These are phyloP conservation scores for Helotiales sp. DNA, from an alignment of 2,329 filamentous ascomycete species.

Conservation along the genomic window DNA sequence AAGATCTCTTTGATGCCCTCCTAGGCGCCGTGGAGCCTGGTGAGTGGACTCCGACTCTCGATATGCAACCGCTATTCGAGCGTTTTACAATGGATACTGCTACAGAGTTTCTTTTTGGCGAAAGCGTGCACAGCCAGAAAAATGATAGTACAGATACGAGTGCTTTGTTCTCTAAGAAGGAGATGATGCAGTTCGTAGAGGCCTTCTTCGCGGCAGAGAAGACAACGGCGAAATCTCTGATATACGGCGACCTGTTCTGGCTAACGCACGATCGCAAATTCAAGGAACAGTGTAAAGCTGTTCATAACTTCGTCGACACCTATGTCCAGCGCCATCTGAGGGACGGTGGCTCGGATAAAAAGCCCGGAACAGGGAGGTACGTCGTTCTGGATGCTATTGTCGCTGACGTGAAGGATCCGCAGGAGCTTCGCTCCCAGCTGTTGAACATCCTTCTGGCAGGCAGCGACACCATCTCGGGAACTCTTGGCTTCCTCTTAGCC, in stretches of 20 bases:
- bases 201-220: constrained; percentile 21
- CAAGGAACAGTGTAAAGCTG: constrained; percentile 22
- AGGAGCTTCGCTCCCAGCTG: constrained; percentile 40
- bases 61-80: constrained; percentile 62
- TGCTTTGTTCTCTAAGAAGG: constrained; percentile 23
- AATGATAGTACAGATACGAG: constrained; percentile 22
- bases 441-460: constrained; percentile 48
- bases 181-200: constrained; percentile 25
- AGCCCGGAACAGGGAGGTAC: constrained; percentile 15
- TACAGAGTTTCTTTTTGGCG: constrained; percentile 51
- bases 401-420: constrained; percentile 44
- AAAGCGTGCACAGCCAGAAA: constrained; percentile 43
- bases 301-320: constrained; percentile 25
- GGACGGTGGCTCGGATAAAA: constrained; percentile 12
- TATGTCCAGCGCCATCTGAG: constrained; percentile 17
- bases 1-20: constrained; percentile 23
- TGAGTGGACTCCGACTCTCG: constrained; percentile 46
- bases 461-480: constrained; percentile 48
- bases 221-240: constrained; percentile 24
- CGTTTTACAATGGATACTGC: constrained; percentile 38
- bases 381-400: constrained; percentile 56
- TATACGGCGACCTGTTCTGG: constrained; percentile 21
- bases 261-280: constrained; percentile 20
- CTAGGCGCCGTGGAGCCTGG: constrained; percentile 17
- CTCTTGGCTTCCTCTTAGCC: constrained; percentile 46